Percentiles rank a stretch among this genome's conserved stretches.
These are phyloP conservation scores for Taiwanofungus camphoratus DNA, from an alignment of 1,284 basidiomycete species.

Conservation along the genomic window DNA sequence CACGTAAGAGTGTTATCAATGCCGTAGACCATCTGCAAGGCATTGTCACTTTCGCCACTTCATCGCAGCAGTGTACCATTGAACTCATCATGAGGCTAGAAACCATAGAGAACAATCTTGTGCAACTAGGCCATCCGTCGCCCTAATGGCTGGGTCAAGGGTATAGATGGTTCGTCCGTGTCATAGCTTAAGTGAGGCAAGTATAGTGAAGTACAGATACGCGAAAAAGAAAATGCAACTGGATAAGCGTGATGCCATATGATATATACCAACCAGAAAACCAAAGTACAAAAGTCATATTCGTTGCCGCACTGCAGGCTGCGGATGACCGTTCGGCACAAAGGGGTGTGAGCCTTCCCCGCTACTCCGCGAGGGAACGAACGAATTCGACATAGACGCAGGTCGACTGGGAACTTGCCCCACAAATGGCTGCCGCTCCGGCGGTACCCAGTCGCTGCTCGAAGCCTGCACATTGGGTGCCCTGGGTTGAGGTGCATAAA, in stretches of 20 bases:
- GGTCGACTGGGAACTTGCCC: constrained; percentile 28
- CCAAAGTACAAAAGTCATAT: constrained; percentile 26
- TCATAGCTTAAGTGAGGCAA: constrained; percentile 20
- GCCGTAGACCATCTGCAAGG: constrained; percentile 7
- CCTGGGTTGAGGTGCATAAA: constrained; percentile 36
- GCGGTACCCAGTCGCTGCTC: constrained; percentile 45
- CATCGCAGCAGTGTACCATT: constrained; percentile 5
- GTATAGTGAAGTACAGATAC: constrained; percentile 26
- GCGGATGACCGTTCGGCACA: constrained; percentile 39
- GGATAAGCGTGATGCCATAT: constrained; percentile 13
- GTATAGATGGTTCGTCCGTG: constrained; percentile 26
- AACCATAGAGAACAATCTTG: constrained; percentile 4
- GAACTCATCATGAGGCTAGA: constrained; percentile 3
- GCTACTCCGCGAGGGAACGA: constrained; percentile 42
- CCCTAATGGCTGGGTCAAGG: constrained; percentile 20
- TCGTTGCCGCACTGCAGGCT: constrained; percentile 45
- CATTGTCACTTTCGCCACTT: background rate
- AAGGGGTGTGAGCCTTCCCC: constrained; percentile 39
- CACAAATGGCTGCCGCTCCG: constrained; percentile 24
- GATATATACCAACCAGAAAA: constrained; percentile 18
- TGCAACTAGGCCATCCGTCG: constrained; percentile 15
- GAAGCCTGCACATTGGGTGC: constrained; percentile 33
- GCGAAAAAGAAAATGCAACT: constrained; percentile 15
- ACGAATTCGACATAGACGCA: constrained; percentile 39
- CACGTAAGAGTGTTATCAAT: constrained; percentile 4